A percentile compares a stretch with the other conserved stretches of the same genome.
Evolutionary conservation across 2,329 filamentous ascomycete species (phyloP).

Genomic region (Fusarium beomiforme): DNA sequence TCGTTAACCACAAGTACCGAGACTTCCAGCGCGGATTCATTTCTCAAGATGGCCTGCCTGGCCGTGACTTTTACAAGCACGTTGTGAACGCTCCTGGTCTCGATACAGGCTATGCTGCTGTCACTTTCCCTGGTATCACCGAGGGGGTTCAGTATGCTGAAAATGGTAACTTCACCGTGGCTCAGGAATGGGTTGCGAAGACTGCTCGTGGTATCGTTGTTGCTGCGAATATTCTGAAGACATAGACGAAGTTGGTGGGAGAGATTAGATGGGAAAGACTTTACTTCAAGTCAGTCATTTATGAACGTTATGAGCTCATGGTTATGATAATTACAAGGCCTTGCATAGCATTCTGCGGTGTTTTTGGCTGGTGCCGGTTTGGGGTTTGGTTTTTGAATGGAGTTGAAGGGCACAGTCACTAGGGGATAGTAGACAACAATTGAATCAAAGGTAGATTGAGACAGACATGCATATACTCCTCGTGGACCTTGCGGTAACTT

Average conservation of each 20-base stretch:
- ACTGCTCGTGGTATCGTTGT: conserved; percentile 48
- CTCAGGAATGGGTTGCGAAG: conserved; percentile 50
- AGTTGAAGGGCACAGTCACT: not conserved
- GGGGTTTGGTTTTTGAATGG: not conserved
- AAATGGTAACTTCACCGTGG: conserved; percentile 38
- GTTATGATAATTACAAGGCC: not conserved
- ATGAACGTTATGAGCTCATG: conserved; percentile 7
- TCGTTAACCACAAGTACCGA: conserved; percentile 58
- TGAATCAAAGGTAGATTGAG: fast-evolving
- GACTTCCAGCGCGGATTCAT: conserved; percentile 61
- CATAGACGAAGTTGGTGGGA: not conserved
- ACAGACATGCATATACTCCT: fast-evolving
- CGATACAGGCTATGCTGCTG: conserved; percentile 57
- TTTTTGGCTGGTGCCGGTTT: conserved; percentile 1
- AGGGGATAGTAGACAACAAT: not conserved
- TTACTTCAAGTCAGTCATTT: conserved; percentile 16
- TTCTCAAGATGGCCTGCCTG: conserved; percentile 57
- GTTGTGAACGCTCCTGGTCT: conserved; percentile 59
- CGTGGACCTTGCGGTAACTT: not conserved
- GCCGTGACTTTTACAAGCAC: conserved; percentile 57
- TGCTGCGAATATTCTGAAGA: conserved; percentile 49
- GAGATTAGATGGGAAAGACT: fast-evolving
- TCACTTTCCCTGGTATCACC: conserved; percentile 67
- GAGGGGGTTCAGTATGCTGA: conserved; percentile 69
- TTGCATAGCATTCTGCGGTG: not conserved